Percentiles rank a stretch among this genome's conserved stretches.
phyloP scores from a whole-genome alignment of 768 basidiomycete genomes.

The Boletus rubropictus region DNA sequence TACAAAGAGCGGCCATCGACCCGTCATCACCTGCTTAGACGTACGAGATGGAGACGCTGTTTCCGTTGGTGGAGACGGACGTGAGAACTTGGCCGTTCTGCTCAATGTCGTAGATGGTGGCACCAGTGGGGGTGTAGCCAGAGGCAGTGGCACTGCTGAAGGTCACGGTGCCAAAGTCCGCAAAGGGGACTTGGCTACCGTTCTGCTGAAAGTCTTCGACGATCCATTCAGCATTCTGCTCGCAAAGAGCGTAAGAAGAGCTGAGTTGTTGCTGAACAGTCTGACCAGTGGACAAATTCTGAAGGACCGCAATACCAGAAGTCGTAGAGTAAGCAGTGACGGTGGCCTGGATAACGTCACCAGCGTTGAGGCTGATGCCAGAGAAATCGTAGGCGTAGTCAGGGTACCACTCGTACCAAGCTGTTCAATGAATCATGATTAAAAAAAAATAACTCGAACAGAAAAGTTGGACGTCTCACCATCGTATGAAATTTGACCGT shows the following conservation, averaged over 20 bases:
- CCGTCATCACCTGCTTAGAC: background rate
- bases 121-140: constrained; percentile 8
- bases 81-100: constrained; percentile 11
- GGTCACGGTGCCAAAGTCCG: constrained; percentile 16
- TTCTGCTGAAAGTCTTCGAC: constrained; percentile 16
- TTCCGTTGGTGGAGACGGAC: constrained; percentile 1
- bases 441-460: background rate
- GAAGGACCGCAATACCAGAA: constrained; percentile 14
- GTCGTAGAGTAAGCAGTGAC: constrained; percentile 16
- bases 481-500: constrained; percentile 4
- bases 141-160: constrained; percentile 11
- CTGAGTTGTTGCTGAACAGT: constrained; percentile 1
- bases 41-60: constrained; percentile 5
- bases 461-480: constrained; percentile 1
- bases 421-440: background rate
- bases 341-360: constrained; percentile 15
- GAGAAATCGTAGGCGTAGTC: constrained; percentile 13
- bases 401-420: too few species aligned
- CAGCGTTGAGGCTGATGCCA: constrained; percentile 10
- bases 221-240: constrained; percentile 21
- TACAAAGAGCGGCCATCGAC: background rate
- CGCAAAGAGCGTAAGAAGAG: constrained; percentile 16
- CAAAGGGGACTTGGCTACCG: constrained; percentile 4
- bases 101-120: constrained; percentile 7
- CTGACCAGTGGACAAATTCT: constrained; percentile 17